Conservation (phyloP, 2,329 filamentous ascomycete species). For the Colletotrichum shisoi region DNA sequence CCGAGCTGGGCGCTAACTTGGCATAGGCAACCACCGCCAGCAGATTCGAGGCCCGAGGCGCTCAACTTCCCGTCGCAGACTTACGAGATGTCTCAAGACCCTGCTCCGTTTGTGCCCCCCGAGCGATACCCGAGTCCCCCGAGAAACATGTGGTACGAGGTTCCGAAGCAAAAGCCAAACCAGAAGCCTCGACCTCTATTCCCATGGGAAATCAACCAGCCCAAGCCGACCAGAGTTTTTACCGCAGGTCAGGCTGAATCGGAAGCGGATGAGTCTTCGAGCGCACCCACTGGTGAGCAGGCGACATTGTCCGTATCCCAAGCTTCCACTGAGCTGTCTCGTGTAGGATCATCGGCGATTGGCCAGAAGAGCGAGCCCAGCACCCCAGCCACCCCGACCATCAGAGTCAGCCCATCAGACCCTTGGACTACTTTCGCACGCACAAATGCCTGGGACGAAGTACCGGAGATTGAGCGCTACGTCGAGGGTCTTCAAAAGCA, state of each 20-base stretch:
- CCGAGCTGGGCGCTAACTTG: constrained; percentile 22
- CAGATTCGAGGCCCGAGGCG: constrained; percentile 81
- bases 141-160: constrained; percentile 85
- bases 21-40: constrained; percentile 68
- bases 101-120: constrained; percentile 78
- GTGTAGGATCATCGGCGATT: constrained; percentile 47
- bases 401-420: constrained; percentile 59
- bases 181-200: constrained; percentile 76
- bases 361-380: constrained; percentile 52
- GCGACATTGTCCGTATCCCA: constrained; percentile 36
- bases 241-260: constrained; percentile 41
- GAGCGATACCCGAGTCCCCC: constrained; percentile 81
- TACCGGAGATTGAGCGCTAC: constrained; percentile 87
- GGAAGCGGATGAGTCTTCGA: constrained; percentile 44
- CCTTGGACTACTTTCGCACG: constrained; percentile 78
- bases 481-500: constrained; percentile 78
- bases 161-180: constrained; percentile 68
- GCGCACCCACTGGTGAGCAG: constrained; percentile 43
- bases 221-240: constrained; percentile 72
- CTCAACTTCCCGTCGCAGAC: constrained; percentile 78
- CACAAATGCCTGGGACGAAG: constrained; percentile 91
- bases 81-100: constrained; percentile 85
- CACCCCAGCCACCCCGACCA: constrained; percentile 60
- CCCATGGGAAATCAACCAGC: constrained; percentile 82
- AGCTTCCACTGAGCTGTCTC: constrained; percentile 47